Conservation (phyloP, 441 rosid species). For the Gossypium gossypioides region DNA sequence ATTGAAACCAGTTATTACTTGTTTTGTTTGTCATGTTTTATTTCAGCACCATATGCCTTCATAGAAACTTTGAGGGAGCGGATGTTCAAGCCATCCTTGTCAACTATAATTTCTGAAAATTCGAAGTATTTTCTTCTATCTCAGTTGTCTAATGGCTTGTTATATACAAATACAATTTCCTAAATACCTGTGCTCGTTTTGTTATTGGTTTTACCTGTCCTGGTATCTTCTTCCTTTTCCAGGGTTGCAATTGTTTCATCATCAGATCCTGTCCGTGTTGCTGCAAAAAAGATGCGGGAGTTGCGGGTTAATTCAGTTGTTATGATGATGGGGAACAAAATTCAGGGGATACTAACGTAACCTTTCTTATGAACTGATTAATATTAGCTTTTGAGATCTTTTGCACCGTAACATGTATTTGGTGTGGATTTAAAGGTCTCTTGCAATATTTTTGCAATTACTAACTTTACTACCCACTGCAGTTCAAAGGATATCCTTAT, state of each 20-base stretch:
- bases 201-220: constrained; percentile 16
- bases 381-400: background rate
- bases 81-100: constrained; percentile 87
- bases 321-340: constrained; percentile 48
- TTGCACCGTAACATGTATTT: background rate
- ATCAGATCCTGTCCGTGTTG: constrained; percentile 78
- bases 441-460: background rate
- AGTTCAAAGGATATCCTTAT: constrained; percentile 90
- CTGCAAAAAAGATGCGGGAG: constrained; percentile 80
- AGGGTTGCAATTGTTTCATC: constrained; percentile 68
- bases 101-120: constrained; percentile 67
- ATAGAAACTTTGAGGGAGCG: constrained; percentile 85
- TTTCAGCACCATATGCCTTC: constrained; percentile 62
- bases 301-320: constrained; percentile 65
- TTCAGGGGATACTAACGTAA: constrained; percentile 82
- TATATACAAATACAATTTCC: background rate
- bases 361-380: constrained; percentile 13
- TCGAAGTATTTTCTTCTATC: constrained; percentile 32
- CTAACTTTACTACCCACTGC: constrained; percentile 17
- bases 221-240: constrained; percentile 13
- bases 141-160: background rate
- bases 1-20: background rate
- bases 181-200: background rate
- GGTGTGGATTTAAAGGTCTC: background rate
- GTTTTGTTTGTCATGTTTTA: constrained; percentile 2